phyloP scores from a whole-genome alignment of 129 eudicot genomes.

The Ambrosia artemisiifolia region DNA sequence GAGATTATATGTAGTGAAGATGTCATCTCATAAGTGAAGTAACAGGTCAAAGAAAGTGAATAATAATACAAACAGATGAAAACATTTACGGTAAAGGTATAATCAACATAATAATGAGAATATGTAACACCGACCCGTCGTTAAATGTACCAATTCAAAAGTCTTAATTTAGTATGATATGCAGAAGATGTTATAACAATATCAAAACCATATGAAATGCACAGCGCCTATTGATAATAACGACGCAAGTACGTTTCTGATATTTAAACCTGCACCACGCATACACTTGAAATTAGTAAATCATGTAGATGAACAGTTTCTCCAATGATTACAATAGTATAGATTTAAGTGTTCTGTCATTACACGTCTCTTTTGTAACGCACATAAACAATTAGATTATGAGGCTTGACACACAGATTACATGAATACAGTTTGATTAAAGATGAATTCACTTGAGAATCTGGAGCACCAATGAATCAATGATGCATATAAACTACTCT shows the following conservation, averaged over 20 bases:
- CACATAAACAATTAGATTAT: background rate
- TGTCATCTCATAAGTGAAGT: conserved; percentile 1
- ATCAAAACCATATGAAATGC: background rate
- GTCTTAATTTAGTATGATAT: background rate
- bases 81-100: background rate
- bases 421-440: background rate
- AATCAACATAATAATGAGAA: background rate
- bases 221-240: background rate
- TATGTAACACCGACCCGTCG: background rate
- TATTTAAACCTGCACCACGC: background rate
- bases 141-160: background rate
- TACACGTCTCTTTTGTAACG: background rate
- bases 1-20: conserved; percentile 13
- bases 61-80: background rate
- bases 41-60: background rate
- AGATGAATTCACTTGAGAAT: background rate
- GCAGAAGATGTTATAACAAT: background rate
- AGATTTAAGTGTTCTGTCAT: background rate
- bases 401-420: background rate
- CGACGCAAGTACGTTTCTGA: background rate
- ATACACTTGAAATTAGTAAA: background rate
- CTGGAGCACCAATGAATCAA: background rate
- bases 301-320: background rate
- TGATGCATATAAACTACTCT: background rate
- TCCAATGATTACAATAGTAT: background rate